Percentiles rank a stretch among this genome's conserved stretches.
These are phyloP conservation scores for Fusarium metavorans DNA, from an alignment of 2,329 filamentous ascomycete species.

Conservation along the genomic window DNA sequence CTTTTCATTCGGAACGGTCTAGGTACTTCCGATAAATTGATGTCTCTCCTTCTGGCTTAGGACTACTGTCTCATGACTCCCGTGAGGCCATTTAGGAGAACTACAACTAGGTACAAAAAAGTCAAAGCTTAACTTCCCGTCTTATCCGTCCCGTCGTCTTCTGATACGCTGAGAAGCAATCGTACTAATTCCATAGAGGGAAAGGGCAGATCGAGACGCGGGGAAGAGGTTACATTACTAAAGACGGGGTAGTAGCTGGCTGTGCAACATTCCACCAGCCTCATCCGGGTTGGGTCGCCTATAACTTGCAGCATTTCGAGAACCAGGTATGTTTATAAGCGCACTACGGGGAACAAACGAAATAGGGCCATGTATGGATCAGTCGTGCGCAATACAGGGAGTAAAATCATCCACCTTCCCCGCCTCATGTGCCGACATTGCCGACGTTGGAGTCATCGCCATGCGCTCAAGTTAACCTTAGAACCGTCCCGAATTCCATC, in stretches of 20 bases:
- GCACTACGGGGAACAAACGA: no score
- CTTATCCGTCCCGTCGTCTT: background rate
- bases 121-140: background rate
- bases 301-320: background rate
- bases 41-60: background rate
- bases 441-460: background rate
- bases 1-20: background rate
- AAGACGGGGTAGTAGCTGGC: background rate
- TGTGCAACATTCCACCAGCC: background rate
- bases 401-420: background rate
- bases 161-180: background rate
- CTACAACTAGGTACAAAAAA: background rate
- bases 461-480: background rate
- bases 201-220: background rate
- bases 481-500: background rate
- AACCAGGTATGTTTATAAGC: background rate
- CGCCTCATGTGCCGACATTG: background rate
- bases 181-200: background rate
- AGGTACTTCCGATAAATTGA: background rate
- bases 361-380: no score
- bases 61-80: background rate
- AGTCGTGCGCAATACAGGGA: background rate
- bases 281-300: background rate
- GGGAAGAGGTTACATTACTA: background rate
- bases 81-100: background rate